Evolutionary conservation across 345 rosid species (phyloP), one percentile per base, ranked within the genome.

Genomic region (Hibiscus tridactylites): DNA sequence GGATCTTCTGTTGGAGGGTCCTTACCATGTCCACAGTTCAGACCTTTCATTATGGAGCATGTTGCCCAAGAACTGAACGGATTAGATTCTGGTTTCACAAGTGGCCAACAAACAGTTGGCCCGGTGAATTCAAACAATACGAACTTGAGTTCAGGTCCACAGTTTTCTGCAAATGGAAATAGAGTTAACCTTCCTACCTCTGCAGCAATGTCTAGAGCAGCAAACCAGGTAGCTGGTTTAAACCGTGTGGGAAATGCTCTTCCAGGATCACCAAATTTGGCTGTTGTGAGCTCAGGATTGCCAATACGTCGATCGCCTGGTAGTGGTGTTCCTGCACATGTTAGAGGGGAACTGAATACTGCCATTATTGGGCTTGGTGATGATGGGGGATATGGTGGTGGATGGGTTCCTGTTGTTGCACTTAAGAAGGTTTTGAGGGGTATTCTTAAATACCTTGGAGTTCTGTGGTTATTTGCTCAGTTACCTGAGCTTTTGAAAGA

Each of bases 41-140:
- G 99, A 74, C 98, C 99, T 74, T 96, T 96, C 84, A 92, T 96
- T 67, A 96, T 96, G 99, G 99, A 96, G 78, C 99, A 96, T 83
- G 98, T 96, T 74, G 97, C 99, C 16, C 99, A 92, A 83, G 98
- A 96, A 77, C 73, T 91, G 77, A 92, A 92, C 72, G 97, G 97
- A 54, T 75, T 96, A 76, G 99, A 96, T 75, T 88, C 98, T 5
- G 84, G 84, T 83, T 74, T 91, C 71, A 65, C 87, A 1, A 84
- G 88, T 77, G 84, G 88, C 70, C 97, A 90, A 78, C 96, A 79
- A 72, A 53, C 88, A 9, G 76, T 79, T 78, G 96, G 96, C 75
- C 76, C 82, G 71, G 74, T 77, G 35, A 85, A 82, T 77, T 63
- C 88, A 58, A 77, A 71, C 77, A 75, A 50, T 73, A 79, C 84